These are phyloP conservation scores for Alnus glutinosa DNA, from an alignment of 306 rosid genomes.

Conservation along the genomic window DNA sequence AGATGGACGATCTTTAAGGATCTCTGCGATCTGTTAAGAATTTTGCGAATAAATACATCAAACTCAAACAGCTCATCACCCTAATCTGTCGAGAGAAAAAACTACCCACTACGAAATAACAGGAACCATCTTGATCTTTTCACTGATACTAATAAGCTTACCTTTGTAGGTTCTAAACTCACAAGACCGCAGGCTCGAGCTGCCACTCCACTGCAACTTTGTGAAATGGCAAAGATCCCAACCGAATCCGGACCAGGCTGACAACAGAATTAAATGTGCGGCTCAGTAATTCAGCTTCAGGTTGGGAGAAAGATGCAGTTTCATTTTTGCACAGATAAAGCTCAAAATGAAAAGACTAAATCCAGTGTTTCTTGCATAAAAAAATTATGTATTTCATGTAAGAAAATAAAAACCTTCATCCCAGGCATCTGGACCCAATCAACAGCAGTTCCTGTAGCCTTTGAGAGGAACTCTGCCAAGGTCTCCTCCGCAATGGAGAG, in stretches of 20 bases:
- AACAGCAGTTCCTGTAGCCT: conserved; percentile 99
- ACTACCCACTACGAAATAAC: neutral
- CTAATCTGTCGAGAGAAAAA: neutral
- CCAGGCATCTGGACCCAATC: conserved; percentile 99
- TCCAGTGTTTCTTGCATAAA: neutral
- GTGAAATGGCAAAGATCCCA: conserved; percentile 99
- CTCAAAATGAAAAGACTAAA: neutral
- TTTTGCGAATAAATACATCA: conserved; percentile 5
- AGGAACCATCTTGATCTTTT: neutral
- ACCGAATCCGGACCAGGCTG: conserved; percentile 99
- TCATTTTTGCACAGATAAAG: neutral
- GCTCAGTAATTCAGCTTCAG: neutral
- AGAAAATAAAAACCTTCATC: conserved; percentile 79
- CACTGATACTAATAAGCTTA: conserved; percentile 18
- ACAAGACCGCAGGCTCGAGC: conserved; percentile 99
- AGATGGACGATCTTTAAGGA: conserved; percentile 96
- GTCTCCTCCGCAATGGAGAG: conserved; percentile 98
- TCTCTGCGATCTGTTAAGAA: conserved; percentile 79
- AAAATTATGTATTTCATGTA: neutral
- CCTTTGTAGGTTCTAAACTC: conserved; percentile 93
- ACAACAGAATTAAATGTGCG: neutral
- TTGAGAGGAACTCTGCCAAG: conserved; percentile 99
- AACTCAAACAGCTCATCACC: conserved; percentile 9
- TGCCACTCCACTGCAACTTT: conserved; percentile 97
- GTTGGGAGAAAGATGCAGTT: conserved; percentile 9